Conservation (phyloP, 768 basidiomycete species). For the Amanita polypyramis region DNA sequence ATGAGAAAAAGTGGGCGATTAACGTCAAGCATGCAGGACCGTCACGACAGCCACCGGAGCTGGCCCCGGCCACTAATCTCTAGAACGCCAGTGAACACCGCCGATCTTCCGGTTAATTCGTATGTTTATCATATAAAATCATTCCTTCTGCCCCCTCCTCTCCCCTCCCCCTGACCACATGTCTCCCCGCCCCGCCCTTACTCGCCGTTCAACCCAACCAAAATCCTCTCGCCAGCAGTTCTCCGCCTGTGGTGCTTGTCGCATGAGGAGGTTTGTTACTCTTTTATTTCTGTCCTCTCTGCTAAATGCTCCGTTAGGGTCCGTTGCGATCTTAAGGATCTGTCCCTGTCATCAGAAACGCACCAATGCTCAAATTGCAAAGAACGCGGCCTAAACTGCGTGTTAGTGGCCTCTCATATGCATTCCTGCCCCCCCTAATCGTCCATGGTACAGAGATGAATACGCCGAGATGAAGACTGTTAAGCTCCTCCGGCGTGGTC, state of each 20-base stretch:
- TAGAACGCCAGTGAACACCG: conserved; percentile 20
- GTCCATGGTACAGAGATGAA: conserved; percentile 54
- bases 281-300: conserved; percentile 5
- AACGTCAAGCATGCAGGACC: conserved; percentile 9
- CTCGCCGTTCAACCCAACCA: conserved; percentile 47
- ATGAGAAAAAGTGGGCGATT: conserved; percentile 4
- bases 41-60: conserved; percentile 21
- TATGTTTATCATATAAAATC: conserved; percentile 12
- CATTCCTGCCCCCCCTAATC: conserved; percentile 2
- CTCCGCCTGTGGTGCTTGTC: conserved; percentile 90
- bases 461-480: conserved; percentile 87
- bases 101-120: conserved; percentile 35
- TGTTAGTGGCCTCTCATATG: conserved; percentile 42
- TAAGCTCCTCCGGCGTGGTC: conserved; percentile 70
- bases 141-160: conserved; percentile 13
- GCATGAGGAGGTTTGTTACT: conserved; percentile 61
- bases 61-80: conserved; percentile 26
- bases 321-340: conserved; percentile 88
- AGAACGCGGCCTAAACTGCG: conserved; percentile 86
- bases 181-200: conserved; percentile 47
- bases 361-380: conserved; percentile 79
- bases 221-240: conserved; percentile 79
- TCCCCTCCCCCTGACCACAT: conserved; percentile 25
- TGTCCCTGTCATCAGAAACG: conserved; percentile 38
- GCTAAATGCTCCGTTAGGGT: conserved; percentile 41